A percentile compares a stretch with the other conserved stretches of the same genome.
Conservation (phyloP, 768 basidiomycete genomes). For the Pisolithus orientalis region DNA sequence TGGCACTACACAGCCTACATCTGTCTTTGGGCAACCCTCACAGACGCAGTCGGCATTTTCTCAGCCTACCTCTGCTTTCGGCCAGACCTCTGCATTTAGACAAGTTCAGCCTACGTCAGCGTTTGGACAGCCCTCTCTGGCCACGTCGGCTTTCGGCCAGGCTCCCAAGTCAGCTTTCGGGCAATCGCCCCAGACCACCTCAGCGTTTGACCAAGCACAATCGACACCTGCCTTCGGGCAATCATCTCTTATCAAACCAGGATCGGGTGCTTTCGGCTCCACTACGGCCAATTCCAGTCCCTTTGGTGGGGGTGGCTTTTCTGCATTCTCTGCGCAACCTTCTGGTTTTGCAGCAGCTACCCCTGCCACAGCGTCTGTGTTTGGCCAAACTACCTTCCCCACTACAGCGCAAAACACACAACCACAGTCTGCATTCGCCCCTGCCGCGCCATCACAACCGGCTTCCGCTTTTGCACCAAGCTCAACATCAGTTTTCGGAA, state of each 20-base stretch:
- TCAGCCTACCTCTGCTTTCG: constrained; percentile 20
- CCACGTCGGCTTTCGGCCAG: constrained; percentile 27
- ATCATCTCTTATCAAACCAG: constrained; percentile 40
- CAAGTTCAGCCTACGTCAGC: constrained; percentile 26
- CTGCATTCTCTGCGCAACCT: constrained; percentile 45
- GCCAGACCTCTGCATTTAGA: constrained; percentile 19
- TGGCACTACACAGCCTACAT: constrained; percentile 22
- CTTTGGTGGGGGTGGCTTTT: constrained; percentile 41
- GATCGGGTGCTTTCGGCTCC: constrained; percentile 46
- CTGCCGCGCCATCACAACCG: constrained; percentile 4
- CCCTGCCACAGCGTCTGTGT: constrained; percentile 1
- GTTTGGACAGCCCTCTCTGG: constrained; percentile 28
- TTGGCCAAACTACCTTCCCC: constrained; percentile 19
- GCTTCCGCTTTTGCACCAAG: constrained; percentile 23
- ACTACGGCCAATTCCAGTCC: constrained; percentile 29
- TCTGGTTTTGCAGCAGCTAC: constrained; percentile 32
- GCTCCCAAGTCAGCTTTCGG: constrained; percentile 26
- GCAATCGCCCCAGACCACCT: constrained; percentile 18
- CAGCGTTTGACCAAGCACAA: constrained; percentile 29
- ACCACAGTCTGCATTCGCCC: constrained; percentile 13
- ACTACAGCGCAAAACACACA: constrained; percentile 1
- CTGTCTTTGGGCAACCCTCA: constrained; percentile 29
- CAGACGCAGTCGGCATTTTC: constrained; percentile 29
- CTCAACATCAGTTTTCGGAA: constrained; percentile 12
- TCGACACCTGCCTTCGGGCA: constrained; percentile 32